Percentiles rank a stretch among this genome's conserved stretches.
These are phyloP conservation scores for Cladobotryum mycophilum DNA, from an alignment of 2,329 filamentous ascomycete genomes.

Conservation along the genomic window DNA sequence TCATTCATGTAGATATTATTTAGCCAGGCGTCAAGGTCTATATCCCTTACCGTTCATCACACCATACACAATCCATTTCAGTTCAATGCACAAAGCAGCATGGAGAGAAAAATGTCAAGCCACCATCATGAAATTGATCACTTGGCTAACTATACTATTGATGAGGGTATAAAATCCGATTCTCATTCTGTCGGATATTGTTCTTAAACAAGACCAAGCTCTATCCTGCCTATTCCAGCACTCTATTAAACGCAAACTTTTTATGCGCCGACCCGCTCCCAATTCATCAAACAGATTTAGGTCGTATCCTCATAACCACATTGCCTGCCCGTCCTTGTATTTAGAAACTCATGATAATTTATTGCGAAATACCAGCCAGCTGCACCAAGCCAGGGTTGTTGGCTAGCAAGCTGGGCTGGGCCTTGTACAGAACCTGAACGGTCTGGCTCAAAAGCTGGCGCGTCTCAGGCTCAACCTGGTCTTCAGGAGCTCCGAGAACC, in stretches of 20 bases:
- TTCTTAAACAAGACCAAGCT: neutral
- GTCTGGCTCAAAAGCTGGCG: constrained; percentile 59
- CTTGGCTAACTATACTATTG: neutral
- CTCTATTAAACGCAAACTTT: constrained; percentile 8
- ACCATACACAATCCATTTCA: too few relatives aligned
- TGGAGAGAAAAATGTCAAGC: too few relatives aligned
- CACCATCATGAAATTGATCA: neutral
- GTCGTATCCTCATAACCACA: constrained; percentile 13
- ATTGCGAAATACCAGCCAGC: constrained; percentile 21
- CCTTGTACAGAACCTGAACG: constrained; percentile 43
- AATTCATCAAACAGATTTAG: constrained; percentile 11
- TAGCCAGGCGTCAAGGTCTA: too few relatives aligned
- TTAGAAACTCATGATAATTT: neutral
- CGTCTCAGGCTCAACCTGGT: constrained; percentile 69
- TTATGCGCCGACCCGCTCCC: neutral
- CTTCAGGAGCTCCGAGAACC: constrained; percentile 64
- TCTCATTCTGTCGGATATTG: neutral
- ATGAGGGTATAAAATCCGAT: neutral
- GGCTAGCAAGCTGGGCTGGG: constrained; percentile 27
- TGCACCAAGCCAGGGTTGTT: constrained; percentile 27
- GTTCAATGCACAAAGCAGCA: too few relatives aligned
- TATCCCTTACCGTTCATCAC: too few relatives aligned
- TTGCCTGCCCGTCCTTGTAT: constrained; percentile 3
- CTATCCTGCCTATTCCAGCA: constrained; percentile 2
- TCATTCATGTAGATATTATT: too few relatives aligned